Conservation (phyloP, 1,284 basidiomycete species). For the Lentinula novae-zelandiae region DNA sequence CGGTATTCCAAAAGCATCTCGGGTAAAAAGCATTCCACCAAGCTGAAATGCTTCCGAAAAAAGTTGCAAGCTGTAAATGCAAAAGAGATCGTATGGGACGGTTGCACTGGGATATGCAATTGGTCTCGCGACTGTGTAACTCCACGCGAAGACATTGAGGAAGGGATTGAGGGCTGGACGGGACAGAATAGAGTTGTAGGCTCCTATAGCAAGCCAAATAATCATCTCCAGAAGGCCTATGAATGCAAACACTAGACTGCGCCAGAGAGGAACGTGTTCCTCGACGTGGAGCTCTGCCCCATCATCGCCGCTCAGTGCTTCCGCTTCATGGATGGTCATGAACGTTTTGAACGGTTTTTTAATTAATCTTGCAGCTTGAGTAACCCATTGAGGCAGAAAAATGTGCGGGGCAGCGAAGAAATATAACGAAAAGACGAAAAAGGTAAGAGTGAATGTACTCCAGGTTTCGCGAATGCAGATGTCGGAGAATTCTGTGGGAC, state of each 20-base stretch:
- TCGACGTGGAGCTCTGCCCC: constrained; percentile 23
- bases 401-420: constrained; percentile 24
- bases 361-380: not conserved
- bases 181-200: constrained; percentile 35
- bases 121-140: constrained; percentile 44
- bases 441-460: constrained; percentile 48
- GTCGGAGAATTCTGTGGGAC: constrained; percentile 41
- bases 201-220: constrained; percentile 46
- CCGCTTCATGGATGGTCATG: constrained; percentile 57
- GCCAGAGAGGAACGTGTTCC: constrained; percentile 46
- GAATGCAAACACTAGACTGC: constrained; percentile 47
- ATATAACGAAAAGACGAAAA: constrained; percentile 43
- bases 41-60: constrained; percentile 37
- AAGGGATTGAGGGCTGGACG: constrained; percentile 33
- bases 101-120: constrained; percentile 35
- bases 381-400: constrained; percentile 1
- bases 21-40: constrained; percentile 46
- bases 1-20: constrained; percentile 32
- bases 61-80: constrained; percentile 44
- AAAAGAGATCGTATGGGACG: constrained; percentile 51
- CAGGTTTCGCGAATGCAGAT: constrained; percentile 56
- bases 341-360: constrained; percentile 39
- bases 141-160: constrained; percentile 48
- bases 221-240: constrained; percentile 47
- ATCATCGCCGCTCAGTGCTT: constrained; percentile 37